Base-by-base conservation (phyloP, 257 asterid species). In the Ocimum tenuiflorum region DNA sequence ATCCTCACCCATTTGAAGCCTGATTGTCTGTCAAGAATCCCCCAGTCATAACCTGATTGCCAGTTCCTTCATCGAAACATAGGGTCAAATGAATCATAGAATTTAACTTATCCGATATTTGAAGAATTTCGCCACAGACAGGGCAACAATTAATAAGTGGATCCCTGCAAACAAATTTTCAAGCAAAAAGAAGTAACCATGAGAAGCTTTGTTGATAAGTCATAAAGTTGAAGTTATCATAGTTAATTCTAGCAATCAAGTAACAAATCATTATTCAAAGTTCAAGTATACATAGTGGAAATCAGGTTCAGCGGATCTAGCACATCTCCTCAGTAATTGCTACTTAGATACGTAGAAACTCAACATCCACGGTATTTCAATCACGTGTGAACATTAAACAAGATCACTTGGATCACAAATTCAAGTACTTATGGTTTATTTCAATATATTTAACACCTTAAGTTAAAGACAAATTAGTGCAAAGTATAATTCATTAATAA, bases 11-110 rank as follows among this genome's bases (percentile, higher is more conserved):
- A 23, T 85, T 88, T 60, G 97, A 81, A 78, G 97, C 97, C 86
- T 90, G 95, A 82, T 87, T 90, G 75, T 90, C 97, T 15, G 97
- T 94, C 84, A 90, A 86, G 80, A 94, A 94, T 54, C 99, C 99
- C 68, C 97, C 97, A 33, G 95, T 82, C 99, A 94, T 90, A 77
- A 88, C 85, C 85, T 88, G 91, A 75, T 78, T 84, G 65, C 99
- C 99, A 77, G 96, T 94, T 60, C 99, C 99, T 84, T 90, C 99
- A 73, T 94, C 96, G 58, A 94, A 94, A 80, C 99, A 94, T 66
- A 94, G 78, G 60, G 97, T 88, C 90, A 94, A 78, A 74, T 94
- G 99, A 77, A 94, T 78, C 88, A 94, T 72, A 39, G 77, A 71
- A 69, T 88, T 90, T 85, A 94, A 72, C 82, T 73, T 77, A 73